Percentiles rank a stretch among this genome's conserved stretches.
Evolutionary conservation across 1,284 basidiomycete species (phyloP).

Genomic region (Irpex lacteus): DNA sequence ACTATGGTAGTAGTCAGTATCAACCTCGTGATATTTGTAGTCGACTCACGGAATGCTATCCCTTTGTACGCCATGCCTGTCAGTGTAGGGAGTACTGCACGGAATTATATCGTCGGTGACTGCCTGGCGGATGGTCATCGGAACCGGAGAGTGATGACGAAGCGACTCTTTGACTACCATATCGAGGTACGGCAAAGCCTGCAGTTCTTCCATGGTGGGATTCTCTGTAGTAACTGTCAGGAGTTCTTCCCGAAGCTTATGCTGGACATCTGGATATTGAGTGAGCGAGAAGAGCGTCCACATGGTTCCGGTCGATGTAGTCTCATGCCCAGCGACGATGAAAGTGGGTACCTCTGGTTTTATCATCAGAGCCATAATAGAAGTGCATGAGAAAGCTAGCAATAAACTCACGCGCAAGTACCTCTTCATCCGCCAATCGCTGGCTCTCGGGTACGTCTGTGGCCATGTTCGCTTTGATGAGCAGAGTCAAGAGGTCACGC

Average conservation of each 20-base stretch:
- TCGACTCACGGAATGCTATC: conserved; percentile 25
- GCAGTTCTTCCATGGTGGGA: conserved; percentile 57
- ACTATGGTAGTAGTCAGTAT: conserved; percentile 20
- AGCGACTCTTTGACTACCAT: conserved; percentile 68
- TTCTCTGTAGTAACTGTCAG: conserved; percentile 32
- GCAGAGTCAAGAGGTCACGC: conserved; percentile 31
- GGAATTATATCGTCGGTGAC: conserved; percentile 47
- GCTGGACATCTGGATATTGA: conserved; percentile 53
- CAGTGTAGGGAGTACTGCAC: conserved; percentile 27
- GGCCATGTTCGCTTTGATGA: conserved; percentile 48
- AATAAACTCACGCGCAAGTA: conserved; percentile 47
- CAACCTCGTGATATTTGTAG: not conserved
- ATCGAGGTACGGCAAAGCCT: conserved; percentile 59
- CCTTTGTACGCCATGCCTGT: conserved; percentile 26
- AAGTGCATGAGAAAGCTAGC: not conserved
- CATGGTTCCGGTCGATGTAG: conserved; percentile 40
- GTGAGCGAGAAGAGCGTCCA: conserved; percentile 69
- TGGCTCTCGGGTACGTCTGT: conserved; percentile 40
- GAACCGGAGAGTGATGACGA: conserved; percentile 63
- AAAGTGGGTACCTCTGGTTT: conserved; percentile 55
- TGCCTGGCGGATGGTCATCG: conserved; percentile 48
- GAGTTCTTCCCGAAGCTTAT: conserved; percentile 69
- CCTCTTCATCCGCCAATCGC: conserved; percentile 50
- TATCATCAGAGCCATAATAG: not conserved
- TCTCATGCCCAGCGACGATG: conserved; percentile 76